Percentiles rank a stretch among this genome's conserved stretches.
These are phyloP conservation scores for Cladorrhinum sp. DNA, from an alignment of 2,329 filamentous ascomycete species.

Conservation along the genomic window DNA sequence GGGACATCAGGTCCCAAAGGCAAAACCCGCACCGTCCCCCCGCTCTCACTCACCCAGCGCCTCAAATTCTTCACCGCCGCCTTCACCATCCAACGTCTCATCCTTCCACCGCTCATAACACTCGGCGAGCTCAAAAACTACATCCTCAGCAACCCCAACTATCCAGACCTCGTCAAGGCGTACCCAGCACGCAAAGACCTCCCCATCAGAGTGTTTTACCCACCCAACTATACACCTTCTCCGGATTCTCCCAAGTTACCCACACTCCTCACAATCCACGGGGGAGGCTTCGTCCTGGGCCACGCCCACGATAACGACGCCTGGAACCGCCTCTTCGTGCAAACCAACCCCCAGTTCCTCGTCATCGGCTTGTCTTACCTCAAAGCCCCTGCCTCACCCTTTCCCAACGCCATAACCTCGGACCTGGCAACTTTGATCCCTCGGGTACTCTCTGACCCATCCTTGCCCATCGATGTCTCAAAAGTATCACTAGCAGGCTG, in stretches of 20 bases:
- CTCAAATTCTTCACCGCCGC: slow-evolving; percentile 8
- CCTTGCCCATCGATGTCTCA: slow-evolving; percentile 44
- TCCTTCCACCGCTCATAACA: slow-evolving; percentile 1
- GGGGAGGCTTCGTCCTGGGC: slow-evolving; percentile 48
- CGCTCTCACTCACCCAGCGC: background rate
- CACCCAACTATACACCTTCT: slow-evolving; percentile 32
- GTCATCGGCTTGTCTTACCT: slow-evolving; percentile 49
- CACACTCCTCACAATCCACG: slow-evolving; percentile 49
- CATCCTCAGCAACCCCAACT: slow-evolving; percentile 4
- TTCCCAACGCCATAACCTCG: slow-evolving; percentile 40
- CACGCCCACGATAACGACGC: slow-evolving; percentile 43
- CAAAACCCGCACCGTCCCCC: background rate
- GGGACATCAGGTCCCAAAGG: background rate
- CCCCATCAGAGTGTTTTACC: slow-evolving; percentile 40
- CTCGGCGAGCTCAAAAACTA: slow-evolving; percentile 9
- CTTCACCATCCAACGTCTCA: slow-evolving; percentile 13
- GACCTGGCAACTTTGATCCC: slow-evolving; percentile 45
- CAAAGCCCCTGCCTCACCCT: slow-evolving; percentile 44
- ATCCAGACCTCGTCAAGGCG: slow-evolving; percentile 23
- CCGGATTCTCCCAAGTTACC: slow-evolving; percentile 34
- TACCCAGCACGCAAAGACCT: slow-evolving; percentile 24
- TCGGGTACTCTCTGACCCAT: slow-evolving; percentile 41
- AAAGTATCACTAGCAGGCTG: slow-evolving; percentile 46
- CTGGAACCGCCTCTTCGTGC: slow-evolving; percentile 44
- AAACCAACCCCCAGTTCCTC: slow-evolving; percentile 35